These are phyloP conservation scores for Trichosanthes truncata DNA, from an alignment of 306 rosid genomes.

Conservation along the genomic window DNA sequence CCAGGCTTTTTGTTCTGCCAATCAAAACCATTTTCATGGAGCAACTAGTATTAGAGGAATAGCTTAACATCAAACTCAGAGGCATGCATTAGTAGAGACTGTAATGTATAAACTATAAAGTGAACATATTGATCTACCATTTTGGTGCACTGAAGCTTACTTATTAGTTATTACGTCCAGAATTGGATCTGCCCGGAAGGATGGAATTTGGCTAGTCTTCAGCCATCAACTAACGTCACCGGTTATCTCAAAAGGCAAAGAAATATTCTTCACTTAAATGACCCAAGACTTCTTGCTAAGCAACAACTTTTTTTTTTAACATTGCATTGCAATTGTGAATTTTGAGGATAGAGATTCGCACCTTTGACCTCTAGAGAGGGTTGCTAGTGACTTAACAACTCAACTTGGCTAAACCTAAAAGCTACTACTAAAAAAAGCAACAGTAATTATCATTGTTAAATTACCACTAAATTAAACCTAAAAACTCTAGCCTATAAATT, in stretches of 20 bases:
- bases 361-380: neutral
- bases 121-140: neutral
- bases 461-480: neutral
- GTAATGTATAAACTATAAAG: neutral
- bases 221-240: neutral
- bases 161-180: neutral
- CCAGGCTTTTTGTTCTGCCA: constrained; percentile 56
- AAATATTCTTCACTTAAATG: neutral
- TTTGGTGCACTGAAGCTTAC: neutral
- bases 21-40: constrained; percentile 11
- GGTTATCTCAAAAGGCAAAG: neutral
- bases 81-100: neutral
- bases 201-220: neutral
- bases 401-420: neutral
- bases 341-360: neutral
- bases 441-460: neutral
- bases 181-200: neutral
- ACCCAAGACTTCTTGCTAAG: neutral
- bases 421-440: neutral
- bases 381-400: neutral
- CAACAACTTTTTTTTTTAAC: neutral
- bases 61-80: neutral
- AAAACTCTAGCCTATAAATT: neutral
- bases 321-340: neutral
- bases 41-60: neutral